Evolutionary conservation across 2,329 filamentous ascomycete genomes (phyloP), one percentile per base, ranked within the genome.

Genomic region (Cladophialophora exuberans): DNA sequence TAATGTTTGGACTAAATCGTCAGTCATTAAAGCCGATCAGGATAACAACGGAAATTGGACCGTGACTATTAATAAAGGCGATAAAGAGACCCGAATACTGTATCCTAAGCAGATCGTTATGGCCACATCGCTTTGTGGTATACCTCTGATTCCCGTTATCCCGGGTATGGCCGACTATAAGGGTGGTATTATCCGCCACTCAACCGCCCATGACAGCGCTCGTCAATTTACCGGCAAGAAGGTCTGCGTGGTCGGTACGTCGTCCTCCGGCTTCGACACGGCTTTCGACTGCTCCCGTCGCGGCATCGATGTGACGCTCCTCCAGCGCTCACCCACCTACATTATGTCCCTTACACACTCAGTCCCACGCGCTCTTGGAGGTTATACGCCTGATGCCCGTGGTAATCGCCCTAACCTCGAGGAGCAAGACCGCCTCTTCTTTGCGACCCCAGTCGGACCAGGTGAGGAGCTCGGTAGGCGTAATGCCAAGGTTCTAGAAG

Each of bases 321-420:
- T 67, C 23, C 66, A 68, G 66, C 38, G 69, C 1, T 69, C 67
- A 3, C 65, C 67, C 2, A 70, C 69, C 3, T 69, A 70, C 26
- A 59, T 71, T 43, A 70, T 71, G 66, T 71, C 69, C 15, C 45
- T 57, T 9, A 49, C 41, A 15, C 49, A 57, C 25, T 55, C 56
- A 2, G 67, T 69, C 36, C 66, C 67, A 1, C 64, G 65, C 6
- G 57, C 61, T 18, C 57, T 69, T 36, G 66, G 65, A 25, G 52
- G 47, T 36, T 69, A 69, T 51, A 61, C 52, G 4, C 50, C 50
- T 7, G 43, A 50, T 36, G 28, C 10, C 28, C 15, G 45, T 6
- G 50, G 36, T n/a, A 50, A 54, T 15, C 43, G 50, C 26, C 55
- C 43, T 31, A 17, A 44, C 30, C 23, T 44, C 38, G 38, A 58